Base-by-base conservation (phyloP, 306 rosid species). In the Quercus mongolica region DNA sequence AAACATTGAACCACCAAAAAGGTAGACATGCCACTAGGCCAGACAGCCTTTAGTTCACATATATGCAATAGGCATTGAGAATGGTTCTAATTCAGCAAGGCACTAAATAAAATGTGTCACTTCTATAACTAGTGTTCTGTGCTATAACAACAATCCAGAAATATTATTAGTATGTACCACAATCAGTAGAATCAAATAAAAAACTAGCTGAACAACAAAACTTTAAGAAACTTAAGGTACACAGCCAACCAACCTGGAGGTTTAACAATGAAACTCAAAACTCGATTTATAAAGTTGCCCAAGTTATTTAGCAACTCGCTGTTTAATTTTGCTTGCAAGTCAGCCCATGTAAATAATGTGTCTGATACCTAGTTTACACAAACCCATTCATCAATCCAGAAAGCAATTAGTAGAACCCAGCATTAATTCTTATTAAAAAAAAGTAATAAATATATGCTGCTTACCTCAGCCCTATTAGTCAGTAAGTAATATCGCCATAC, bases 401-500 rank as follows among this genome's bases (percentile, higher is more conserved):
- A 31, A 65, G 44, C 13, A 31, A 65, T 65, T 65, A 65, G 46
- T 65, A 65, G 13, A 65, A 31, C 19, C 49, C 4, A 6, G 21
- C 38, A 30, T 17, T 35, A 35, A 35, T 35, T 35, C 41, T 35
- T 35, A 6, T 35, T 35, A 35, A 5, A 1, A 58, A 6, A 57
- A 58, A 65, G 1, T 4, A 5, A 6, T 14, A 65, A 65, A 65
- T 30, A 31, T 17, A 21, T 38, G 61, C n/a, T 57, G 46, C 3
- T 87, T 85, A 92, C 99, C 99, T 95, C 97, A 1, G 99, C 98
- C 87, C 99, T 88, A 81, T 92, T 95, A 49, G 87, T 92, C 18
- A 95, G 92, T 85, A 95, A 85, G 90, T 95, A 95, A 88, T 95
- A 95, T 86, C 96, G 89, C 99, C 98, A 95, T 57, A 91, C 99